phyloP scores from a whole-genome alignment of 2,329 filamentous ascomycete genomes.

The Talaromyces sp. region DNA sequence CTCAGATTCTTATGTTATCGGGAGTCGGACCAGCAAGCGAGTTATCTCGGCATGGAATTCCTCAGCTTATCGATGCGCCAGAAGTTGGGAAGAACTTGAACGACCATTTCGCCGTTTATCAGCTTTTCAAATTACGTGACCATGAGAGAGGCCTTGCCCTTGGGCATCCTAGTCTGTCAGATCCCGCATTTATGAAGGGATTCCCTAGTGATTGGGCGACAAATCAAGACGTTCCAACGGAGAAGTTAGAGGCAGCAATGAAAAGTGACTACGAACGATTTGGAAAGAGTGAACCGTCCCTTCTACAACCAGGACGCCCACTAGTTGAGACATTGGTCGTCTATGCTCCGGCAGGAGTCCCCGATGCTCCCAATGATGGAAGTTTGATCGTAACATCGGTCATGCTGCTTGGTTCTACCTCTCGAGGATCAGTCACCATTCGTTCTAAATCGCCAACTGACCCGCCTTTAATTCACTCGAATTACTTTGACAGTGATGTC shows the following conservation, averaged over 20 bases:
- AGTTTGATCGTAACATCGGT: not conserved
- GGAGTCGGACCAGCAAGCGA: not conserved
- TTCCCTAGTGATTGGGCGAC: not conserved
- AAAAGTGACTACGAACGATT: not conserved
- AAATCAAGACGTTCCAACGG: not conserved
- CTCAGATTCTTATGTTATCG: not conserved
- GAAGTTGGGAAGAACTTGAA: not conserved
- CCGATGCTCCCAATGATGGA: not conserved
- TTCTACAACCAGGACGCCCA: not conserved
- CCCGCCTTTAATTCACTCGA: not conserved
- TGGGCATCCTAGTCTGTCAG: not conserved
- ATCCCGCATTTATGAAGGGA: not conserved
- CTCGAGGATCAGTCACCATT: not conserved
- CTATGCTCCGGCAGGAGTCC: not conserved
- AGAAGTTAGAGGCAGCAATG: not conserved
- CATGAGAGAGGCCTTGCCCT: not conserved
- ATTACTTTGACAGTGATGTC: conserved; percentile 1
- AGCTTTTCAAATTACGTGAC: not conserved
- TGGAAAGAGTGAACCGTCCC: not conserved
- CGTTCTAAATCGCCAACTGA: not conserved
- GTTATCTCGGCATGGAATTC: not conserved
- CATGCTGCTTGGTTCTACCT: not conserved
- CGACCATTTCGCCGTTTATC: not conserved
- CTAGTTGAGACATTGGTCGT: not conserved
- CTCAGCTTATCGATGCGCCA: not conserved